Evolutionary conservation across 176 grass and related monocot species (phyloP), one percentile per base, ranked within the genome.

Genomic region (Alloteropsis semialata): DNA sequence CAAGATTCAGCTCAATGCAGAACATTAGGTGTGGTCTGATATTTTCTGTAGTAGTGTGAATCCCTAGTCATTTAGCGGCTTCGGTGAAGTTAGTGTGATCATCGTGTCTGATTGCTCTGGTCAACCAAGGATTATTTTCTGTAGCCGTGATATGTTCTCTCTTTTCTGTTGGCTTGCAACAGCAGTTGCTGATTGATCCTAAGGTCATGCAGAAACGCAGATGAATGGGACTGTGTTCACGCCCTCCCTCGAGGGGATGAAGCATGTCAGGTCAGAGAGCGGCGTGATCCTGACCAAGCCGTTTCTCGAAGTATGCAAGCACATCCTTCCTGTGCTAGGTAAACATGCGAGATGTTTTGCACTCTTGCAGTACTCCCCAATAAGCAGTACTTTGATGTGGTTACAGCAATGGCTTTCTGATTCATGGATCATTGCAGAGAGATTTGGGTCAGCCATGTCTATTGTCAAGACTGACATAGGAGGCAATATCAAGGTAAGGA

Each of bases 241-340:
- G 18, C 91, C 94, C 42, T 92, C 91, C 25, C 73, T 97, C 1
- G 79, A 94, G 77, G 94, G 85, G 38, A 97, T 94, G 62, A 97
- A 97, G 65, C 64, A 85, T 59, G 94, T 90, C 78, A 94, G 84
- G 81, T 89, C 82, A 24, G 82, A 79, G 24, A 90, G 83, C 25
- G 94, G 89, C 10, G 82, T 84, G 15, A 94, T 97, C 80, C 79
- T 92, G 45, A 94, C 94, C 0, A 97, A 94, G 68, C 82, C 84
- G 24, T 97, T 97, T 77, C 91, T 97, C 65, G 50, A 97, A 72
- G 91, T 94, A 59, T 97, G 94, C 94, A 94, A 92, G 79, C 89
- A 90, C 68, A 97, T 97, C 77, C 87, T 97, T 49, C 94, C 91
- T 9, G 89, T 97, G 29, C 62, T 97, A 92, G 94, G 94, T 97